Evolutionary conservation across 352 stramenopile genomes (phyloP).

Genomic region (Globisporangium yorkense): DNA sequence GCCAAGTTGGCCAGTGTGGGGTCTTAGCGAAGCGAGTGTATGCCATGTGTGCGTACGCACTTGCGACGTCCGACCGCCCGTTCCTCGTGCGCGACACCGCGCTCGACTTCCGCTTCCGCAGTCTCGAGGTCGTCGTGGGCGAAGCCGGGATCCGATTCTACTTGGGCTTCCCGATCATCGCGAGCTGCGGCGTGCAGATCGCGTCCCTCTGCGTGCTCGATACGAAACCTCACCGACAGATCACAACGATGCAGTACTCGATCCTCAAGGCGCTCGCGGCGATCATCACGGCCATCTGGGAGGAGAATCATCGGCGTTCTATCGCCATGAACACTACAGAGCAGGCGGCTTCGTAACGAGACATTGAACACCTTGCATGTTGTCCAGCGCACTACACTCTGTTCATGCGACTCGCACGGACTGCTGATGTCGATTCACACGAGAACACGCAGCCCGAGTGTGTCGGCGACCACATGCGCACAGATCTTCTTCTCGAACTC

Average conservation of each 20-base stretch:
- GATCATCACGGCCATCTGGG: conserved; percentile 14
- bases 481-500: conserved; percentile 22
- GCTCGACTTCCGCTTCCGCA: conserved; percentile 50
- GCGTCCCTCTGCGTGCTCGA: conserved; percentile 44
- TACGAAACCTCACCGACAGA: conserved; percentile 29
- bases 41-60: conserved; percentile 33
- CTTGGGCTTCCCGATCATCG: conserved; percentile 35
- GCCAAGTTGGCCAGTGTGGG: neutral
- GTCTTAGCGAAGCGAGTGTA: conserved; percentile 18
- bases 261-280: conserved; percentile 37
- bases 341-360: too few relatives aligned
- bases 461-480: conserved; percentile 3
- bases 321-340: neutral
- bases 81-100: conserved; percentile 44
- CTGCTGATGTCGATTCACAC: neutral
- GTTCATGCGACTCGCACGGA: too few relatives aligned
- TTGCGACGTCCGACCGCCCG: conserved; percentile 18
- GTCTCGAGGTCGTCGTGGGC: conserved; percentile 27
- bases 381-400: too few relatives aligned
- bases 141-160: conserved; percentile 33
- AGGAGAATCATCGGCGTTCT: neutral
- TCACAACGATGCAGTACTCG: conserved; percentile 62
- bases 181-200: conserved; percentile 17
- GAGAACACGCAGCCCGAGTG: conserved; percentile 8
- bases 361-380: too few relatives aligned